Base-by-base conservation (phyloP, 1,284 basidiomycete species). In the Malassezia restricta region DNA sequence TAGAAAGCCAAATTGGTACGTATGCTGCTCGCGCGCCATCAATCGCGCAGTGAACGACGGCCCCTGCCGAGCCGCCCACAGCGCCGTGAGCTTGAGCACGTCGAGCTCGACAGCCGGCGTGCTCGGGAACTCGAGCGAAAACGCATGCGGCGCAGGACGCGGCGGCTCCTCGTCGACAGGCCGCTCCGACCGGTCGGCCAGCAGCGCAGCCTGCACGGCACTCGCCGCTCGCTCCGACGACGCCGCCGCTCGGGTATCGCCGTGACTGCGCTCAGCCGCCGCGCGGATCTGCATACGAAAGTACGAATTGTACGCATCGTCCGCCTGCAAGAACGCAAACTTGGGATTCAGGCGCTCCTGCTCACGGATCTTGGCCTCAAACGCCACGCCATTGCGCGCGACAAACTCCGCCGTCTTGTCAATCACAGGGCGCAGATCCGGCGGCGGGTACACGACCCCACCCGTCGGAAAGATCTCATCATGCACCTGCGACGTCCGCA, bases 1-100 rank as follows among this genome's bases (percentile, higher is more conserved):
- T 46, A 99, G 78, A 74, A 99, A 99, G 73, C 96, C 94, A 69
- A 98, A 99, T 68, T 98, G 92, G 72, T 88, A 94, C 75, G 96
- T 98, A 33, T 87, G 82, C 14, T 85, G 85, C 76, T 99, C 94
- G 45, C 83, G 81, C n/a, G 81, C 78, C 5, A 87, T 87, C 27
- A 99, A 81, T 7, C 83, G 79, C 5, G 83, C 81, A 11, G 95
- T 81, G 77, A 98, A 99, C 20, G 80, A 79, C 28, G 85, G 82
- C 3, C 94, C 94, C 49, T 89, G 82, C 17, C 86, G 84, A 28
- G 94, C 94, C 24, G 90, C 90, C 76, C 94, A 95, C 27, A 98
- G 79, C 6, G 94, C 94, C 1, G 94, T 96, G 44, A 96, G 78
- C 33, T 75, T 74, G 40, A 77, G 61, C 40, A 77, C 73, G 48